Base-by-base conservation (phyloP, 257 asterid genomes). In the Solanum clarkiae region DNA sequence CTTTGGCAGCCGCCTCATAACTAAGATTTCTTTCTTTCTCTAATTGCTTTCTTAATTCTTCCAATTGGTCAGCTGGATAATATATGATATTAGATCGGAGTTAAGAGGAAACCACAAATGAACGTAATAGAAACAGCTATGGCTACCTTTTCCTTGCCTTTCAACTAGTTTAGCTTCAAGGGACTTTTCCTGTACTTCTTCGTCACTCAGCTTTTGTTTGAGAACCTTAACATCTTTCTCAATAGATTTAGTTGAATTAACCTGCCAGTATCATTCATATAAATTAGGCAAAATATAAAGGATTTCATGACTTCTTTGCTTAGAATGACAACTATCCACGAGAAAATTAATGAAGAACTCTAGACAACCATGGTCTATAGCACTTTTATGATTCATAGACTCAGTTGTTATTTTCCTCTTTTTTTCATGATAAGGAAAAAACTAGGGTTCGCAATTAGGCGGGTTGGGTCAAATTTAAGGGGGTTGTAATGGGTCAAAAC, bases 201-300 rank as follows among this genome's bases (percentile, higher is more conserved):
- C 94, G 6, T 96, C 98, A 68, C 96, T 88, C 75, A 91, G 90
- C 86, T 93, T 91, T 82, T 84, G 89, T 91, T 90, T 94, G 62
- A 94, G 96, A 87, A 85, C 87, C 87, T 96, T 95, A 51, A 93
- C 90, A 42, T 96, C 98, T 88, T 94, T 94, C 85, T 96, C 98
- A 85, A 89, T 90, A 54, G 97, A 86, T 88, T 96, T 96, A 1
- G 92, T 91, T 36, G 93, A 91, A 88, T 87, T 91, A 49, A 91
- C 97, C 99, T 94, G 89, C 75, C 29, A 85, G 81, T 77, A 49
- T 24, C 63, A 51, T 51, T 51, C 53, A 69, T 36, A 69, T 40
- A 45, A 77, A 24, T 77, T 9, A 8, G 16, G 62, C 5, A 51
- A 77, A 56, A 86, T 44, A 10, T 44, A 9, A 42, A 62, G 62